Base-by-base conservation (phyloP, 345 rosid genomes). In the Fremontodendron californicum region DNA sequence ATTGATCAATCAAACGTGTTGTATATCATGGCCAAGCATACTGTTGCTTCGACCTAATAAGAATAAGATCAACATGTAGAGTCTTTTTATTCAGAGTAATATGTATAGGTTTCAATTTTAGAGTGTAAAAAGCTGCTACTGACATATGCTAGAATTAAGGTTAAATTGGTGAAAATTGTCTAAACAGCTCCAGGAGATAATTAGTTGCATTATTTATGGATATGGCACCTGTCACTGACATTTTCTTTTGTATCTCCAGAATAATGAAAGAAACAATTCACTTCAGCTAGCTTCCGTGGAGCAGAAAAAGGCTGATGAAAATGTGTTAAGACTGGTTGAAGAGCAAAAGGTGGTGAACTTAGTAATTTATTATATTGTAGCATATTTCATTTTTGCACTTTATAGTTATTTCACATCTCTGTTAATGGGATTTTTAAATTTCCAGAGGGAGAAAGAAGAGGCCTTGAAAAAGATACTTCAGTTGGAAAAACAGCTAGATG, bases 401-500 rank as follows among this genome's bases (percentile, higher is more conserved):
- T 35, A 7, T 42, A n/a, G 51, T 54, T 60, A n/a, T 35, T 63
- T 31, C 25, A 64, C 66, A 49, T 48, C 40, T 45, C 37, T 74
- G 48, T 31, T 75, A 1, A 76, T 68, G 39, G 40, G 11, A 1
- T 49, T 77, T 81, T 19, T 10, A 25, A 74, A 72, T 78, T 73
- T 87, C 61, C 87, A 93, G 98, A 90, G 95, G 85, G 89, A 91
- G 82, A 93, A 94, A 82, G 89, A 93, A 73, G 90, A 85, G 79
- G 87, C 90, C 42, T 73, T 90, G 40, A 80, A 79, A 42, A 88
- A 84, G 86, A 88, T 94, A 54, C 88, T 88, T 70, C 80, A 80
- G 82, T 87, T 94, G 79, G 91, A 93, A 83, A 84, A 85, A 82
- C 83, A 93, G 81, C 82, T 89, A 72, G 87, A 91, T 63, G 87